Evolutionary conservation across 225 moss, liverwort and hornwort genomes (phyloP).

Genomic region (Pleurozium schreberi): DNA sequence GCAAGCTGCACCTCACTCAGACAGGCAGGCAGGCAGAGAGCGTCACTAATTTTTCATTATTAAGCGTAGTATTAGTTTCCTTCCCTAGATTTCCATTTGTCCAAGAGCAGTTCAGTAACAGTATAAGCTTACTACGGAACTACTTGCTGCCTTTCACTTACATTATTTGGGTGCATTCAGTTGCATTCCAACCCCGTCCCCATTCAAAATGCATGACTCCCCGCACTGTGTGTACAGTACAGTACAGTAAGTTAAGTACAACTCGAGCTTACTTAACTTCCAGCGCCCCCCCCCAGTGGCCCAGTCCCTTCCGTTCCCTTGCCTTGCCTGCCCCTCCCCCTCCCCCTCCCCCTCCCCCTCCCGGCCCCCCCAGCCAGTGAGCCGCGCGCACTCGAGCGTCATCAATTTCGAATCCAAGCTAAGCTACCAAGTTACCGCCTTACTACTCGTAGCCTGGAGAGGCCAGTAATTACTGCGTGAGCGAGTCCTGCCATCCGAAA

Average conservation of each 20-base stretch:
- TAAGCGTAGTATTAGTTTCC: neutral
- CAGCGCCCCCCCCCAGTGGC: neutral
- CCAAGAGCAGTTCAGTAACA: neutral
- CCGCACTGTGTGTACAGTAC: no score
- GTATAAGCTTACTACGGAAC: neutral
- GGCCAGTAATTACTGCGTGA: neutral
- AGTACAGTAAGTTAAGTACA: neutral
- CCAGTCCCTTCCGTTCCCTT: no score
- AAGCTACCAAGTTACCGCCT: neutral
- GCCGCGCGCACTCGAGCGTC: neutral
- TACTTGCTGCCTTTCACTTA: neutral
- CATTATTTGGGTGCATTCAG: neutral
- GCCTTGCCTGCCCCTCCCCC: no score
- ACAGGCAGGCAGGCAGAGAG: neutral
- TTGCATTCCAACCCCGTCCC: neutral
- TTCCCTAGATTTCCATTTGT: neutral
- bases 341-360: no score
- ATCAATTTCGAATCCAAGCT: constrained; percentile 8
- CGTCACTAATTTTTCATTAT: neutral
- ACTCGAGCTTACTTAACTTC: neutral
- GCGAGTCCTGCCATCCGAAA: neutral
- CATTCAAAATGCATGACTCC: neutral
- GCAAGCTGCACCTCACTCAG: neutral
- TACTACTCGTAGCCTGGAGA: neutral
- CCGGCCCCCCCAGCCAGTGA: no score